Evolutionary conservation across 495 filamentous ascomycete species (phyloP).

Genomic region (Hypoxylon intermedium): DNA sequence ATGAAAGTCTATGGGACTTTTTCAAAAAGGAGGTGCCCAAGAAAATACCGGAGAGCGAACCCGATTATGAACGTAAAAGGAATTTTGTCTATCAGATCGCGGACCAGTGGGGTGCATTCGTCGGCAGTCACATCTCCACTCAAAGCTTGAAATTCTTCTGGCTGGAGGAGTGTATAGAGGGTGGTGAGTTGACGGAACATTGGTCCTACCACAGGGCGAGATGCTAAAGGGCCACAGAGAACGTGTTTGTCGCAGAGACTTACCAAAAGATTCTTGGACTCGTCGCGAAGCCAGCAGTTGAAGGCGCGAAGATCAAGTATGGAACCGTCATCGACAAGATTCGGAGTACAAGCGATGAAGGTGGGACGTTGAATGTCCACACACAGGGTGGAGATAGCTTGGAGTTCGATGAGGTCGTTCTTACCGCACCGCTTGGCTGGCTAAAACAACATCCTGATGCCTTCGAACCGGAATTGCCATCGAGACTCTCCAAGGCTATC

Average conservation of each 20-base stretch:
- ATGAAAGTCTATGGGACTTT: conserved; percentile 79
- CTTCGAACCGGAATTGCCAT: conserved; percentile 75
- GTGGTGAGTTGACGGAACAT: conserved; percentile 62
- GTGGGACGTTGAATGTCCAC: conserved; percentile 58
- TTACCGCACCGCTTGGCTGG: conserved; percentile 89
- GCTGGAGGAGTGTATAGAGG: conserved; percentile 94
- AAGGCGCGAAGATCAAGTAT: conserved; percentile 69
- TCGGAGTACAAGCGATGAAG: conserved; percentile 53
- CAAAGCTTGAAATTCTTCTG: conserved; percentile 94
- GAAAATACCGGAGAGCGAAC: conserved; percentile 57
- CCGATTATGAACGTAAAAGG: conserved; percentile 54
- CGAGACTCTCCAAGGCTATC: conserved; percentile 73
- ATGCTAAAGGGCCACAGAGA: conserved; percentile 61
- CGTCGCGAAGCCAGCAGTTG: conserved; percentile 68
- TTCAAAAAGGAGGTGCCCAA: conserved; percentile 66
- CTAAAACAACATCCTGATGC: conserved; percentile 75
- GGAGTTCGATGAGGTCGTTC: conserved; percentile 82
- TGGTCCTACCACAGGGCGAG: background rate
- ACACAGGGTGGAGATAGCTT: conserved; percentile 60
- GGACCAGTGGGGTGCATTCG: conserved; percentile 85
- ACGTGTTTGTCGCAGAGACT: conserved; percentile 86
- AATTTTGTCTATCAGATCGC: conserved; percentile 68
- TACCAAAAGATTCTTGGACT: conserved; percentile 76
- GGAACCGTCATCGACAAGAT: conserved; percentile 50
- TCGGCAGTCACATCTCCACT: conserved; percentile 73